Base-by-base conservation (phyloP, 1,139 yeast species). In the Saccharomyces uvarum region DNA sequence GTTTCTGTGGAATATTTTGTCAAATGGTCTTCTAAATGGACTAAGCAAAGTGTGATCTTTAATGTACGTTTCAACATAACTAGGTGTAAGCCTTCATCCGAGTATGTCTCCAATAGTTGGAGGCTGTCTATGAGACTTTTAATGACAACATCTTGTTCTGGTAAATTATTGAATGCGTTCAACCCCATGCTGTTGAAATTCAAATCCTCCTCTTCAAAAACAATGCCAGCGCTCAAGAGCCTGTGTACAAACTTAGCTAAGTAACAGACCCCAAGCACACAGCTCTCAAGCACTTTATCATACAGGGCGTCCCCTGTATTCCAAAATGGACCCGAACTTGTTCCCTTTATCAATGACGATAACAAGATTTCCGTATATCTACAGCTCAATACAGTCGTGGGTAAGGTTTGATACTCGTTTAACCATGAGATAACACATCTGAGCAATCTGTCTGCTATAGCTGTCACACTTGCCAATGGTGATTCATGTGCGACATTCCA, bases 181-280 rank as follows among this genome's bases (percentile, higher is more conserved):
- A 75, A 55, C 51, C 81, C 82, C 84, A 85, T 81, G 11, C 76
- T 74, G 59, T 85, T 79, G 1, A 86, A 81, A 54, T 83, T 83
- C 52, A 86, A 70, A 68, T 86, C 95, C 64, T 86, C 95, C 63
- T 86, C 93, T 62, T 86, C 91, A 61, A 82, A 83, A 16, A 86
- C 73, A 6, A 83, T 85, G n/a, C 83, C 84, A 16, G 77, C 71
- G 53, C 68, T 73, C 1, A 84, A 82, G 41, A 84, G 69, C 7
- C 70, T 68, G 2, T 79, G 64, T 5, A 78, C 74, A 51, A 79
- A 73, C 21, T 81, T 81, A 5, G 81, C 77, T 62, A 82, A 77
- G 57, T 78, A 79, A 50, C 81, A 70, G 7, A 83, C 61, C 1
- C 84, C 87, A 29, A 80, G 61, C 5, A 78, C 68, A 56, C 75